A percentile compares a stretch with the other conserved stretches of the same genome.
phyloP scores from a whole-genome alignment of 176 grass and related monocot genomes.

The Stipa capillata region DNA sequence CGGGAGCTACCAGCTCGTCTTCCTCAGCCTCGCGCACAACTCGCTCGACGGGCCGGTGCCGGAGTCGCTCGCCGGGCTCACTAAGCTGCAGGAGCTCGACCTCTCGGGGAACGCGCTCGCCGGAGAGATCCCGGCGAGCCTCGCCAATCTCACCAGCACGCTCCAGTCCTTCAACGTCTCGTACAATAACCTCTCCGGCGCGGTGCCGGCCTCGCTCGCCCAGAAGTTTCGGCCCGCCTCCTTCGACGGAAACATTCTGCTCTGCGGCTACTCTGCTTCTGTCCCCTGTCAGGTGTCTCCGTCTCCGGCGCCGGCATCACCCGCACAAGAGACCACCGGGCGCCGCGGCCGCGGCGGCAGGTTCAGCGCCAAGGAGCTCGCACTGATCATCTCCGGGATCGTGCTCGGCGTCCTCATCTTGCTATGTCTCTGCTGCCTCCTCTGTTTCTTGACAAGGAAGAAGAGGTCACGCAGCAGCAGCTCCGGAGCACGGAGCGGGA shows the following conservation, averaged over 20 bases:
- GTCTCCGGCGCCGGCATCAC: constrained; percentile 8
- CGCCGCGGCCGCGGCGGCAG: not conserved
- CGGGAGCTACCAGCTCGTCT: constrained; percentile 30
- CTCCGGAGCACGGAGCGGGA: constrained; percentile 8
- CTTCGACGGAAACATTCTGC: not conserved
- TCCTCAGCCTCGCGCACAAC: constrained; percentile 43
- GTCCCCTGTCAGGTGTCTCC: not conserved
- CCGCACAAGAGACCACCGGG: not conserved
- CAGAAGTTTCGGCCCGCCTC: not conserved
- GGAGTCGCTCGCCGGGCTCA: constrained; percentile 3
- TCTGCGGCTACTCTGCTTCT: constrained; percentile 11
- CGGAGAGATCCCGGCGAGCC: constrained; percentile 45
- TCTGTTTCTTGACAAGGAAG: constrained; percentile 44
- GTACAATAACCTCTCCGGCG: constrained; percentile 29
- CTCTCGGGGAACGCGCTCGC: constrained; percentile 49
- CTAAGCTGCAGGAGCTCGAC: constrained; percentile 54
- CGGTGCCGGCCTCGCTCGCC: not conserved
- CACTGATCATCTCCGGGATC: constrained; percentile 45
- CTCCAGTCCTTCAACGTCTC: constrained; percentile 60
- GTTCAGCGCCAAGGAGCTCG: constrained; percentile 36
- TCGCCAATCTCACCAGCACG: constrained; percentile 46
- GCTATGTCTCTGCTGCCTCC: constrained; percentile 57
- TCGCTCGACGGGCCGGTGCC: constrained; percentile 29
- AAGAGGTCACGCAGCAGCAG: constrained; percentile 2
- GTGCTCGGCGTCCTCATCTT: constrained; percentile 30